Conservation (phyloP, 2,329 filamentous ascomycete species). For the Phialophora verrucosa region DNA sequence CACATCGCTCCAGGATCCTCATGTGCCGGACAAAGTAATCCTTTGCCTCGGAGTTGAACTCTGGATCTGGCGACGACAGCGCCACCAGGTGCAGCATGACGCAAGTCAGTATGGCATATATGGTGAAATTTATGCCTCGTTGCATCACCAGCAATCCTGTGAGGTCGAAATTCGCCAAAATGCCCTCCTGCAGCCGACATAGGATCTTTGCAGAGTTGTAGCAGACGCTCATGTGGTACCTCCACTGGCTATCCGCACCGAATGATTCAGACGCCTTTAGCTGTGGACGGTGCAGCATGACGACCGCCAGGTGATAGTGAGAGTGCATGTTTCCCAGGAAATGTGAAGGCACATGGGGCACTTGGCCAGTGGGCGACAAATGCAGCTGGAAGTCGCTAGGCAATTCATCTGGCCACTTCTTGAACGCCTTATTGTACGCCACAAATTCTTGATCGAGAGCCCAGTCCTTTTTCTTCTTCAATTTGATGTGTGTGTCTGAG, state of each 20-base stretch:
- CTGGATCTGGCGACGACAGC: constrained; percentile 88
- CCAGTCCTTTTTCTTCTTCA: constrained; percentile 84
- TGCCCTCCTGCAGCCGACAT: constrained; percentile 84
- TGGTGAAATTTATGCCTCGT: constrained; percentile 89
- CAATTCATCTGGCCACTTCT: constrained; percentile 75
- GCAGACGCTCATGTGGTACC: constrained; percentile 83
- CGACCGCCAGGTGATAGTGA: constrained; percentile 83
- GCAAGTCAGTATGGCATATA: constrained; percentile 90
- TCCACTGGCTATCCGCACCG: constrained; percentile 75
- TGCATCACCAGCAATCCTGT: constrained; percentile 88
- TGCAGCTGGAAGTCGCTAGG: constrained; percentile 78
- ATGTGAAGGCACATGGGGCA: constrained; percentile 83
- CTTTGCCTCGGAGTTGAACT: constrained; percentile 80
- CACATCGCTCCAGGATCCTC: constrained; percentile 87
- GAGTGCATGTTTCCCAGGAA: constrained; percentile 88
- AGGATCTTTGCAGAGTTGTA: constrained; percentile 83
- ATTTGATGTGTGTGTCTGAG: constrained; percentile 73
- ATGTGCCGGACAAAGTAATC: constrained; percentile 93
- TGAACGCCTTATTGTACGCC: constrained; percentile 76
- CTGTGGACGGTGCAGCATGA: constrained; percentile 87
- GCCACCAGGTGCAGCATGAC: constrained; percentile 92
- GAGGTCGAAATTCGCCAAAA: constrained; percentile 76
- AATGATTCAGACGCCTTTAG: constrained; percentile 78
- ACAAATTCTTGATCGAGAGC: constrained; percentile 82
- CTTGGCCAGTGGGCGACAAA: constrained; percentile 77